Evolutionary conservation across 2,329 filamentous ascomycete species (phyloP), one percentile per base, ranked within the genome.

Genomic region (Onygena corvina): DNA sequence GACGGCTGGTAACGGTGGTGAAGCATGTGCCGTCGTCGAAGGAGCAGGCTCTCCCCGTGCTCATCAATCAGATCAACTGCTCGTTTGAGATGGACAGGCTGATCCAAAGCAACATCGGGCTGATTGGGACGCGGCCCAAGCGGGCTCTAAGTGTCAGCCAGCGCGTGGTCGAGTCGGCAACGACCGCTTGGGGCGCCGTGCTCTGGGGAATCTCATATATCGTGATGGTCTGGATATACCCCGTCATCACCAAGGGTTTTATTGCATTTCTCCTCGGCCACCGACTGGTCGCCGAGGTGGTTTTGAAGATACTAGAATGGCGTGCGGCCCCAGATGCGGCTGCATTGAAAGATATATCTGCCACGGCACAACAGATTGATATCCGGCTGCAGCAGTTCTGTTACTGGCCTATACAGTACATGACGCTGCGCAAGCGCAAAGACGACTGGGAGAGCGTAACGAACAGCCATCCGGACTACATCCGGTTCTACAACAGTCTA

Each of bases 361-460:
- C 92, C 11, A 96, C 90, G 0, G 92, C 92, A 20, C 92, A 98
- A 64, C 92, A 98, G 66, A 82, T 98, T 30, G 92, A 98, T 67
- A 95, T 98, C 56, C 84, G 92, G 3, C 75, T 98, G 18, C 88
- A 96, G 63, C 92, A 98, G 63, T 96, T 96, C 62, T 96, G 90
- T 67, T 98, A 98, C 65, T 96, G 90, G 89, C 93, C 92, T 1
- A 87, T 94, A 67, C 90, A 98, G 64, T 95, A 96, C 62, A 76
- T 90, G 36, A 96, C 88, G 12, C 68, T 98, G 42, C 83, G 89
- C n/a, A 81, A 86, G 61, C 77, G 89, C 33, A 93, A 94, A 62
- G 81, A 83, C 54, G 87, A 94, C 58, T 96, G 92, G 90, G 86
- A 88, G 51, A 96, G 90, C 63, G 84, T 96, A 49, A 95, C 89